Evolutionary conservation across 805 yeast species (phyloP), one percentile per base, ranked within the genome.

Genomic region (Cyberlindnera maclurae): DNA sequence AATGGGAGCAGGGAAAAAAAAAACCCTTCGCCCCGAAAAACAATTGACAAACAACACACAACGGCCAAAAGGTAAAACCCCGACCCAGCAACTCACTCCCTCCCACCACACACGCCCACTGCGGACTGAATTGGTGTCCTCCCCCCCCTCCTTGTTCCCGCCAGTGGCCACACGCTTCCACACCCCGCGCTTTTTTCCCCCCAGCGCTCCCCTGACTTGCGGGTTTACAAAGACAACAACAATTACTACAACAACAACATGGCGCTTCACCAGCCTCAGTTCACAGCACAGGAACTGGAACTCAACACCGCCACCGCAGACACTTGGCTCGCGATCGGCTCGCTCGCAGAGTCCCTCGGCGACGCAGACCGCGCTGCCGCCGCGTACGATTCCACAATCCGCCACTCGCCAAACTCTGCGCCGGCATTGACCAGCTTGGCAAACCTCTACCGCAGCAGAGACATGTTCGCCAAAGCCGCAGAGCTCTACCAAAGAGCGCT

Each of bases 381-480:
- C 49, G 87, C 95, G 24, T 88, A 85, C 56, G 95, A 93, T 54
- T 73, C 87, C 16, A 95, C 95, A 9, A 68, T 93, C 43, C 76
- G 89, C 54, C 87, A 84, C 60, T 76, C 83, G 29, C 96, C 95
- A 27, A 81, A 83, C 60, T 82, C 87, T 44, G 79, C 94, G 2
- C 86, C 83, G 40, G 90, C 93, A 2, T 67, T 90, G 44, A 82
- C 89, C 34, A 82, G 87, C 38, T 64, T 90, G 45, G 97, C 96
- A 35, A 87, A 86, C 59, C 72, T 88, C 24, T 90, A 87, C 62
- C 77, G 97, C 39, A 78, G 89, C 15, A 71, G 89, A 44, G 97
- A 90, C 59, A 84, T 85, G 60, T 93, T 88, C 54, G 83, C 86
- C 49, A 86, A 87, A 59, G 97, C 97, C 12, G 94, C 96, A 12